Evolutionary conservation across 2,329 filamentous ascomycete genomes (phyloP).

Genomic region (Sarocladiaceae sp.): DNA sequence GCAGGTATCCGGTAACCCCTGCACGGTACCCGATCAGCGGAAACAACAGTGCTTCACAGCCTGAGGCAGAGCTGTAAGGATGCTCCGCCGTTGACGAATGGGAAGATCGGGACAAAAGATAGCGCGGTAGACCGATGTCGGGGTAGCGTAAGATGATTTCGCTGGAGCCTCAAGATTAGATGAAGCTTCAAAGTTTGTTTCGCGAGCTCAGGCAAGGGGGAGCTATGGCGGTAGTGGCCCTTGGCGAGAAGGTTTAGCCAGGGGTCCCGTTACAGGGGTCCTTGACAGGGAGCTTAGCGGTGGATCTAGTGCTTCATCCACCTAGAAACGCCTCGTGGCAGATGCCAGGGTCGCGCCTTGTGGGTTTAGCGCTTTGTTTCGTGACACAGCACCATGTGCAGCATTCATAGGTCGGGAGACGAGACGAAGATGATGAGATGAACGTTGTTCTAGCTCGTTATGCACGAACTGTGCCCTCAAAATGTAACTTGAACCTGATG

Average conservation of each 20-base stretch:
- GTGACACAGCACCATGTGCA: too few relatives aligned
- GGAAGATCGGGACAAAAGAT: background rate
- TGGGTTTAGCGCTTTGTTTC: background rate
- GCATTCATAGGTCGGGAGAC: too few relatives aligned
- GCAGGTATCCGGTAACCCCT: slow-evolving; percentile 2
- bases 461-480: too few relatives aligned
- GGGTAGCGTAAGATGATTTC: background rate
- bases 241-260: too few relatives aligned
- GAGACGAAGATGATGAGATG: too few relatives aligned
- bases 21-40: slow-evolving; percentile 1
- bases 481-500: too few relatives aligned
- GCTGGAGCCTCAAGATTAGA: background rate
- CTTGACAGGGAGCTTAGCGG: background rate
- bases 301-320: background rate
- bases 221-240: too few relatives aligned
- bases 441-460: too few relatives aligned
- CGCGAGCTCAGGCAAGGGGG: background rate
- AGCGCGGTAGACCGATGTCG: background rate
- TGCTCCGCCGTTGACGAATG: background rate
- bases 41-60: background rate
- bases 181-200: slow-evolving; percentile 6
- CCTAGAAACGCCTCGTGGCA: background rate
- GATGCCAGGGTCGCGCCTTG: background rate
- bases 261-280: background rate
- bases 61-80: background rate